Evolutionary conservation across 805 yeast genomes (phyloP).

Genomic region (Zygoascus bituminiphila): DNA sequence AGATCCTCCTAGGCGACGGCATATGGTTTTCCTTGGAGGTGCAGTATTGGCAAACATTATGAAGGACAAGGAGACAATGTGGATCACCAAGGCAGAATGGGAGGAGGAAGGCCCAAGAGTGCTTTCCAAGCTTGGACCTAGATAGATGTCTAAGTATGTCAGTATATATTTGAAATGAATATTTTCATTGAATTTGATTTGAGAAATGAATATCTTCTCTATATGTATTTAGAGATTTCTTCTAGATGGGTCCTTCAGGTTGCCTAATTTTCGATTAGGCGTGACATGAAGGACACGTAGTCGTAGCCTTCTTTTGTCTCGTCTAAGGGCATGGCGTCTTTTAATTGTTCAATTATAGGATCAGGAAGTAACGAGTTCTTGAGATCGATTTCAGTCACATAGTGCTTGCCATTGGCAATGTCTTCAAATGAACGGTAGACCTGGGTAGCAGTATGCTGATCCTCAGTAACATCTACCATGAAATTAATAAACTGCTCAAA

Average conservation of each 20-base stretch:
- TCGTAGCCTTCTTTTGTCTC: slow-evolving; percentile 23
- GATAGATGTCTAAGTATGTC: slow-evolving; percentile 37
- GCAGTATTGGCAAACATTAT: slow-evolving; percentile 95
- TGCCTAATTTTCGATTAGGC: slow-evolving; percentile 26
- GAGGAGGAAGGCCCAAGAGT: slow-evolving; percentile 90
- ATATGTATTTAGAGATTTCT: no score
- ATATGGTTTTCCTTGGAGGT: slow-evolving; percentile 98
- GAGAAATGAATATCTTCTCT: background rate
- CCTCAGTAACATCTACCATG: slow-evolving; percentile 34
- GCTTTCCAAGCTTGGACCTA: slow-evolving; percentile 83
- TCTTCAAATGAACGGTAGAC: slow-evolving; percentile 34
- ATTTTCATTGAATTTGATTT: no score
- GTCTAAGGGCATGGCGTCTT: slow-evolving; percentile 24
- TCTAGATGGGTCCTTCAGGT: no score
- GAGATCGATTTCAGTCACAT: slow-evolving; percentile 34
- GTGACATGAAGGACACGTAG: slow-evolving; percentile 27
- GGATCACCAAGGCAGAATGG: slow-evolving; percentile 96
- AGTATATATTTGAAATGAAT: no score
- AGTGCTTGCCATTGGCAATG: slow-evolving; percentile 33
- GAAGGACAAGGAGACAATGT: slow-evolving; percentile 98
- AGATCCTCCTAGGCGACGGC: slow-evolving; percentile 98
- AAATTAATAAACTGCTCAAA: slow-evolving; percentile 29
- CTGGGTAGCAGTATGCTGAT: slow-evolving; percentile 32
- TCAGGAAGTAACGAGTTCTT: slow-evolving; percentile 30
- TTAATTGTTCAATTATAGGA: slow-evolving; percentile 25